phyloP scores from a whole-genome alignment of 169 alveolate genomes.

The Eimeria necatrix region DNA sequence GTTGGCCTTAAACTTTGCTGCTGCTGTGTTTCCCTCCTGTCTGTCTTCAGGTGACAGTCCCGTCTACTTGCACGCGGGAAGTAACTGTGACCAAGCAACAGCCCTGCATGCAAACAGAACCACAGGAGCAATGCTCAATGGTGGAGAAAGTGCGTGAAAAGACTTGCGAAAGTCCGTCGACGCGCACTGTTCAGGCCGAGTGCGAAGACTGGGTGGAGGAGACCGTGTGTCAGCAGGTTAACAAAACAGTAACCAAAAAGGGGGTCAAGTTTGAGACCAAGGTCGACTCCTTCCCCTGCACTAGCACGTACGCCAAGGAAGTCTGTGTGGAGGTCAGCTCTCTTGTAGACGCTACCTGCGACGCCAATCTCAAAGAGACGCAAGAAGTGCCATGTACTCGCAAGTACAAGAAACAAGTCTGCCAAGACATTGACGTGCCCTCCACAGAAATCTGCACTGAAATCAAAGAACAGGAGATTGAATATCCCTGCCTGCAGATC shows the following conservation, averaged over 20 bases:
- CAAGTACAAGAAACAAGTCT: not conserved
- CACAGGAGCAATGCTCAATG: not conserved
- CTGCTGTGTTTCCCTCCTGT: not conserved
- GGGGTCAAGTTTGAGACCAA: constrained; percentile 57
- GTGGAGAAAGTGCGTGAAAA: not conserved
- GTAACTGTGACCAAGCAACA: not conserved
- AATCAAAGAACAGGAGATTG: not conserved
- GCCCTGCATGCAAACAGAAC: constrained; percentile 24
- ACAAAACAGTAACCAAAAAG: constrained; percentile 1
- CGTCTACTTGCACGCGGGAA: not conserved
- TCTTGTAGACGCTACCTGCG: not conserved
- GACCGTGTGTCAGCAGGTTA: constrained; percentile 61
- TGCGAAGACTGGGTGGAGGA: constrained; percentile 54
- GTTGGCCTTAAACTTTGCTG: not conserved
- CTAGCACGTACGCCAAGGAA: constrained; percentile 41
- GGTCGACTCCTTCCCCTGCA: constrained; percentile 53
- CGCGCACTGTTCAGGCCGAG: not conserved
- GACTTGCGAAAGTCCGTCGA: not conserved
- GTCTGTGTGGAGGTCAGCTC: not conserved
- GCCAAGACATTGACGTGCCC: not conserved
- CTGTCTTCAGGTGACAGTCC: constrained; percentile 5
- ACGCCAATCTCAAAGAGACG: not conserved
- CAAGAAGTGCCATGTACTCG: not conserved
- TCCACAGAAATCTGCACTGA: not conserved
- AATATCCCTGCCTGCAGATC: not conserved